These are phyloP conservation scores for Yamadazyma phyllophila DNA, from an alignment of 805 yeast species.

Conservation along the genomic window DNA sequence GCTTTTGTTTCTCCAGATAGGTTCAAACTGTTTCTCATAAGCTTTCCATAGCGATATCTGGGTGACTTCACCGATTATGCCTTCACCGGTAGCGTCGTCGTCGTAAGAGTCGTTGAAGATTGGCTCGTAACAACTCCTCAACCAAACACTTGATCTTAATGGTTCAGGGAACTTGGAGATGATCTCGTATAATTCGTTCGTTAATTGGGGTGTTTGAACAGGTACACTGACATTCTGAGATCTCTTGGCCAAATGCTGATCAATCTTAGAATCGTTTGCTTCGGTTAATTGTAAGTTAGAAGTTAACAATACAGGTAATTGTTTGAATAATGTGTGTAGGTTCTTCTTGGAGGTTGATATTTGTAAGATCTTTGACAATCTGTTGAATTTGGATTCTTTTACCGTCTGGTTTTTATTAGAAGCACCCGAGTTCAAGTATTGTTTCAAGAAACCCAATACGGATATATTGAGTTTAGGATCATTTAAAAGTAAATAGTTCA, in stretches of 20 bases:
- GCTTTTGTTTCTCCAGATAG: slow-evolving; percentile 46
- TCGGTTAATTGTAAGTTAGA: slow-evolving; percentile 32
- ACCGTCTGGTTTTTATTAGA: slow-evolving; percentile 26
- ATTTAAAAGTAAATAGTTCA: slow-evolving; percentile 56
- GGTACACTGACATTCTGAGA: slow-evolving; percentile 53
- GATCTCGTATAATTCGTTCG: slow-evolving; percentile 53
- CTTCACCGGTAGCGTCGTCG: slow-evolving; percentile 16
- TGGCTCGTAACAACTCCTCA: slow-evolving; percentile 86
- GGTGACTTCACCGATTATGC: slow-evolving; percentile 72
- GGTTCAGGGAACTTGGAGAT: slow-evolving; percentile 77
- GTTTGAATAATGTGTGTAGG: slow-evolving; percentile 51
- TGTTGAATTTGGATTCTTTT: slow-evolving; percentile 29
- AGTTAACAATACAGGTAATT: slow-evolving; percentile 57
- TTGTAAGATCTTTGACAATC: slow-evolving; percentile 50
- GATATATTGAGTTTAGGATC: slow-evolving; percentile 75
- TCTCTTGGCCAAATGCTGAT: slow-evolving; percentile 47
- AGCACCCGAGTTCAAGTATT: slow-evolving; percentile 66
- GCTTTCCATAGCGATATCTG: slow-evolving; percentile 96
- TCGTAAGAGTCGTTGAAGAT: slow-evolving; percentile 21
- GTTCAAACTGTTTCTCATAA: slow-evolving; percentile 82
- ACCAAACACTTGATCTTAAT: slow-evolving; percentile 88
- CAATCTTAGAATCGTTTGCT: slow-evolving; percentile 24
- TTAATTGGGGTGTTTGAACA: slow-evolving; percentile 57
- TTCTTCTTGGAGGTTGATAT: slow-evolving; percentile 48
- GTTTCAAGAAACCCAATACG: slow-evolving; percentile 78